A percentile compares a stretch with the other conserved stretches of the same genome.
Evolutionary conservation across 257 asterid species (phyloP).

Genomic region (Osmanthus fragrans): DNA sequence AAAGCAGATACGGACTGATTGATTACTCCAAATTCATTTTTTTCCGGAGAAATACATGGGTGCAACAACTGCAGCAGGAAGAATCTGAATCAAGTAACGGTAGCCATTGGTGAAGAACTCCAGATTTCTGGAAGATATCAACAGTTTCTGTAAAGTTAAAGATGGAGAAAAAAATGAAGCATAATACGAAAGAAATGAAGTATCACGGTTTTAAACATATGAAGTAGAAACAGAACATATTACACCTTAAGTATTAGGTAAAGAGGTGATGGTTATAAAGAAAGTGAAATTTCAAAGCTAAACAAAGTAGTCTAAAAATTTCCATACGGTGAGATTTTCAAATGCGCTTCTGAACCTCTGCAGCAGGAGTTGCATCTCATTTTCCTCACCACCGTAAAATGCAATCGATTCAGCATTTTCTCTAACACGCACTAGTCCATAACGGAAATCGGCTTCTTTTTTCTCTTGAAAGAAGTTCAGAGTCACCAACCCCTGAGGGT

Average conservation of each 20-base stretch:
- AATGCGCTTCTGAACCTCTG: slow-evolving; percentile 81
- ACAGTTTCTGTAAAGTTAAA: slow-evolving; percentile 63
- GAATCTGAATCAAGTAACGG: slow-evolving; percentile 86
- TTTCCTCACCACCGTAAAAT: slow-evolving; percentile 88
- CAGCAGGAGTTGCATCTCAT: slow-evolving; percentile 80
- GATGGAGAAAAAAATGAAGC: slow-evolving; percentile 21
- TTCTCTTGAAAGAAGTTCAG: slow-evolving; percentile 93
- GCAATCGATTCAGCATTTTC: slow-evolving; percentile 98
- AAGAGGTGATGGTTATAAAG: slow-evolving; percentile 9
- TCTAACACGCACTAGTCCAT: slow-evolving; percentile 85
- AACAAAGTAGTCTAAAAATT: slow-evolving; percentile 16
- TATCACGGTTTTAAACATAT: neutral
- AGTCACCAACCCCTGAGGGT: slow-evolving; percentile 65
- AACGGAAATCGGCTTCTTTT: slow-evolving; percentile 89
- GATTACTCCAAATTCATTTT: slow-evolving; percentile 93
- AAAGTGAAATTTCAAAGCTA: slow-evolving; percentile 12
- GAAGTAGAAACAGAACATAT: neutral
- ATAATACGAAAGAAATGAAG: slow-evolving; percentile 4
- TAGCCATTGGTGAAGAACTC: slow-evolving; percentile 95
- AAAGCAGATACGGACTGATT: slow-evolving; percentile 90
- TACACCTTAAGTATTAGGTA: neutral
- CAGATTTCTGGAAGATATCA: slow-evolving; percentile 91
- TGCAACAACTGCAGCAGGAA: slow-evolving; percentile 97
- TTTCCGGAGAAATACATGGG: slow-evolving; percentile 97
- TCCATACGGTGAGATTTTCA: slow-evolving; percentile 80